phyloP scores from a whole-genome alignment of 208 protist genomes.

The Leptomonas pyrrhocoris region DNA sequence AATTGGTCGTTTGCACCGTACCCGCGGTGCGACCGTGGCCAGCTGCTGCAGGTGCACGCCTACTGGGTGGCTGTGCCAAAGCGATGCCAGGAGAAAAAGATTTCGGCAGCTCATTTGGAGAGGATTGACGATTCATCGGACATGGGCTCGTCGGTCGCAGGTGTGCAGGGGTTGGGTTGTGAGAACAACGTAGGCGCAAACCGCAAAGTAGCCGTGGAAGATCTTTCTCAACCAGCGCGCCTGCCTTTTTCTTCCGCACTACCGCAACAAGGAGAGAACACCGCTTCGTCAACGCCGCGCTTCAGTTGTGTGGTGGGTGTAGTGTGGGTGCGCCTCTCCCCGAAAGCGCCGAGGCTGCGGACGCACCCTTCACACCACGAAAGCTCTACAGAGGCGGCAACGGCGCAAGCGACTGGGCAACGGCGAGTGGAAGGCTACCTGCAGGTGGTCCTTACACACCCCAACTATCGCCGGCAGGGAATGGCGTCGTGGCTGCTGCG shows the following conservation, averaged over 20 bases:
- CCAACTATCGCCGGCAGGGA: slow-evolving; percentile 35
- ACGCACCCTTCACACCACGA: background rate
- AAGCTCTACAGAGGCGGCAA: background rate
- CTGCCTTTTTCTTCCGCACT: no score
- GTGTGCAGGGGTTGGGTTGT: background rate
- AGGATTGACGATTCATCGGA: background rate
- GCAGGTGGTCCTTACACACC: slow-evolving; percentile 61
- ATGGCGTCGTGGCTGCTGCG: slow-evolving; percentile 45
- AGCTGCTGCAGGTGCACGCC: slow-evolving; percentile 54
- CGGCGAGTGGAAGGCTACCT: slow-evolving; percentile 70
- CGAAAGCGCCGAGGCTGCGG: background rate
- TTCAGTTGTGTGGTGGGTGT: slow-evolving; percentile 64
- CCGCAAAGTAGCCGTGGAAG: background rate
- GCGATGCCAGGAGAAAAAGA: background rate
- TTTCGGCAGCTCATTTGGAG: background rate
- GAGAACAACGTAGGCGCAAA: background rate
- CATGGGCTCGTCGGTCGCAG: no score
- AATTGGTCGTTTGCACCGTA: slow-evolving; percentile 58
- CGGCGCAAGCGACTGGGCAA: background rate
- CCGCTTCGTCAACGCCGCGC: background rate
- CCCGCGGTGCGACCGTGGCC: slow-evolving; percentile 46
- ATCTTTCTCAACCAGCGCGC: no score
- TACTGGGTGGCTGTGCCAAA: slow-evolving; percentile 43
- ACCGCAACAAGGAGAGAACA: no score
- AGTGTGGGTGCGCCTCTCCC: slow-evolving; percentile 68